A percentile compares a stretch with the other conserved stretches of the same genome.
Conservation (phyloP, 345 rosid genomes). For the Boechera divaricarpa region DNA sequence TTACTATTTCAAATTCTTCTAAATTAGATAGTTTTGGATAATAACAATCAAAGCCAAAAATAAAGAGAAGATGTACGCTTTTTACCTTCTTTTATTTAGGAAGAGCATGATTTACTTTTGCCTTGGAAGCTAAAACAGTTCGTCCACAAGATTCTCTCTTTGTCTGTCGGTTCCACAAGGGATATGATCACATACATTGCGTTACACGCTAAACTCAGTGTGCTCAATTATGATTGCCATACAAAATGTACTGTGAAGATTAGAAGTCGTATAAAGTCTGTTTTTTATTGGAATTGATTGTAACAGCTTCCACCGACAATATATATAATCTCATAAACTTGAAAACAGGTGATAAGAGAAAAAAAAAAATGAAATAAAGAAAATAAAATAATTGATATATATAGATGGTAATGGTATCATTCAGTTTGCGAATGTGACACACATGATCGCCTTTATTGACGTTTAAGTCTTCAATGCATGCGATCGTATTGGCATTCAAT, state of each 20-base stretch:
- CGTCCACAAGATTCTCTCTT: background rate
- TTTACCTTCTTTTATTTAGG: slow-evolving; percentile 2
- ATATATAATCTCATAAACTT: background rate
- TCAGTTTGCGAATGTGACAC: slow-evolving; percentile 13
- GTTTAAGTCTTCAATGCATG: slow-evolving; percentile 21
- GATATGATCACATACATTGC: slow-evolving; percentile 20
- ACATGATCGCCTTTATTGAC: slow-evolving; percentile 33
- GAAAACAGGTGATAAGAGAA: background rate
- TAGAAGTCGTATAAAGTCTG: background rate
- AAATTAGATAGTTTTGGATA: too few species aligned
- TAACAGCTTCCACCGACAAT: slow-evolving; percentile 30
- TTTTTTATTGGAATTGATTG: slow-evolving; percentile 22
- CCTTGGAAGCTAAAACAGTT: slow-evolving; percentile 6
- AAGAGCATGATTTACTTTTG: slow-evolving; percentile 5
- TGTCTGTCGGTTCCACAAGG: too few species aligned
- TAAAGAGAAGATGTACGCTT: background rate
- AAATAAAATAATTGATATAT: too few species aligned
- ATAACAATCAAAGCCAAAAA: background rate
- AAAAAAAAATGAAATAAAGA: background rate
- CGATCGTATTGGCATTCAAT: slow-evolving; percentile 26
- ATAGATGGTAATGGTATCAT: background rate
- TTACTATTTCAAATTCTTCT: too few species aligned
- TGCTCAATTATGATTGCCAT: background rate
- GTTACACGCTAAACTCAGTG: background rate
- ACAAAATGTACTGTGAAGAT: background rate